These are phyloP conservation scores for Rhodocollybia butyracea DNA, from an alignment of 768 basidiomycete genomes.

Conservation along the genomic window DNA sequence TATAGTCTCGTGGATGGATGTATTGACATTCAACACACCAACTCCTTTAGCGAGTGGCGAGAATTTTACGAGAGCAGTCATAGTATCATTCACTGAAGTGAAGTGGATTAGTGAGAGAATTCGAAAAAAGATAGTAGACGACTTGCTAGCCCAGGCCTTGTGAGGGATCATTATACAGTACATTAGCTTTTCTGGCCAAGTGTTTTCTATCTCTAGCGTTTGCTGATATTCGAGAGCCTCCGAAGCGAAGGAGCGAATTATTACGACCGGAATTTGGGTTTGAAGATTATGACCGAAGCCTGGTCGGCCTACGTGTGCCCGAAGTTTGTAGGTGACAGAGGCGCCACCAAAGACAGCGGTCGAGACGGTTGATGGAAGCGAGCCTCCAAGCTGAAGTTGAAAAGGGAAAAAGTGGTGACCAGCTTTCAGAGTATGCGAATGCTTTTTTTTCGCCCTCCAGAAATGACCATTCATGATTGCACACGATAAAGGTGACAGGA, in stretches of 20 bases:
- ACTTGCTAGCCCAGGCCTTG: constrained; percentile 94
- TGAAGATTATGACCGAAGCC: constrained; percentile 72
- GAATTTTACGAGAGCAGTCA: constrained; percentile 84
- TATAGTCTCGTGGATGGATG: constrained; percentile 71
- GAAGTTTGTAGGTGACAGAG: constrained; percentile 82
- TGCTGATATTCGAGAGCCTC: constrained; percentile 96
- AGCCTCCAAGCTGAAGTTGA: constrained; percentile 79
- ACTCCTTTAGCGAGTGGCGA: constrained; percentile 85
- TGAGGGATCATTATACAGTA: constrained; percentile 91
- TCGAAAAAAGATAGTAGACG: too few relatives aligned
- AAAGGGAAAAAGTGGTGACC: constrained; percentile 94
- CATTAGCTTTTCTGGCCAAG: constrained; percentile 98
- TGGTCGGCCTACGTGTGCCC: constrained; percentile 77
- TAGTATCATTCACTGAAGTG: too few relatives aligned
- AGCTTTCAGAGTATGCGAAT: constrained; percentile 90
- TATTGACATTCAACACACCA: constrained; percentile 60
- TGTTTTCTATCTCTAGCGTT: constrained; percentile 92
- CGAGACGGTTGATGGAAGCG: constrained; percentile 73
- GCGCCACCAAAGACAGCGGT: constrained; percentile 57
- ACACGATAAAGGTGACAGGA: constrained; percentile 57
- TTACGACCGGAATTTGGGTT: constrained; percentile 53
- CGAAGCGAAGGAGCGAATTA: constrained; percentile 70
- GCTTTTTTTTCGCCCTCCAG: constrained; percentile 77
- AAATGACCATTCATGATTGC: constrained; percentile 90
- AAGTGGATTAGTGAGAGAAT: too few relatives aligned